Percentiles rank a stretch among this genome's conserved stretches.
Evolutionary conservation across 1,284 basidiomycete species (phyloP).

Genomic region (Meira nashicola): DNA sequence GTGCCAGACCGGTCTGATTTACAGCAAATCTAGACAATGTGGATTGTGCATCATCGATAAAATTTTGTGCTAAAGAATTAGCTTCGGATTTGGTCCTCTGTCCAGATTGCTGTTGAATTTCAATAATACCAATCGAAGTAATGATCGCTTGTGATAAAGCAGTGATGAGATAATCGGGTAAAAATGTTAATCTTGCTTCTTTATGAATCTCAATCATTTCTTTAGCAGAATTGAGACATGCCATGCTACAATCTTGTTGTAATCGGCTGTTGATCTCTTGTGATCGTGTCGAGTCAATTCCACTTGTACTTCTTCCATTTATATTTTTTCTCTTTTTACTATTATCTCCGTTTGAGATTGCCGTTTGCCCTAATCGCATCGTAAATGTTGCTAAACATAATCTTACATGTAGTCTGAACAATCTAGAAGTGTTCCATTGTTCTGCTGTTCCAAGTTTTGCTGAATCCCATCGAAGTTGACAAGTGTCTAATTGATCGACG

Average conservation of each 20-base stretch:
- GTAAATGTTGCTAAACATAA: neutral
- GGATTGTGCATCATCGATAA: too few relatives aligned
- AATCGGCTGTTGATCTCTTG: too few relatives aligned
- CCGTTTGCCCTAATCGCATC: neutral
- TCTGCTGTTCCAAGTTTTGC: neutral
- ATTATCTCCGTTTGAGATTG: too few relatives aligned
- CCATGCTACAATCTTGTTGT: neutral
- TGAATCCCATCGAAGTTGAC: neutral
- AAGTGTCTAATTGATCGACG: neutral
- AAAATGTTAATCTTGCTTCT: neutral
- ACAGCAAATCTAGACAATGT: too few relatives aligned
- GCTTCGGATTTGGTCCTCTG: too few relatives aligned
- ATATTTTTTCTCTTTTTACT: too few relatives aligned
- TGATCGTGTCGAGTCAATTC: too few relatives aligned
- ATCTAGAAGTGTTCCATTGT: neutral
- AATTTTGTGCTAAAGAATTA: too few relatives aligned
- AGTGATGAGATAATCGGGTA: neutral
- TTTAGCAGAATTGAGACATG: neutral
- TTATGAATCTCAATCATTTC: neutral
- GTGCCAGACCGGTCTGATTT: too few relatives aligned
- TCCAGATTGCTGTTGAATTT: neutral
- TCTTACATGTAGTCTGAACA: constrained; percentile 1
- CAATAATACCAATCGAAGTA: neutral
- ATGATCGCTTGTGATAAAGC: neutral
- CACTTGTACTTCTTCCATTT: too few relatives aligned